Evolutionary conservation across 805 yeast genomes (phyloP), one percentile per base, ranked within the genome.

Genomic region (Komagataella ulmi): DNA sequence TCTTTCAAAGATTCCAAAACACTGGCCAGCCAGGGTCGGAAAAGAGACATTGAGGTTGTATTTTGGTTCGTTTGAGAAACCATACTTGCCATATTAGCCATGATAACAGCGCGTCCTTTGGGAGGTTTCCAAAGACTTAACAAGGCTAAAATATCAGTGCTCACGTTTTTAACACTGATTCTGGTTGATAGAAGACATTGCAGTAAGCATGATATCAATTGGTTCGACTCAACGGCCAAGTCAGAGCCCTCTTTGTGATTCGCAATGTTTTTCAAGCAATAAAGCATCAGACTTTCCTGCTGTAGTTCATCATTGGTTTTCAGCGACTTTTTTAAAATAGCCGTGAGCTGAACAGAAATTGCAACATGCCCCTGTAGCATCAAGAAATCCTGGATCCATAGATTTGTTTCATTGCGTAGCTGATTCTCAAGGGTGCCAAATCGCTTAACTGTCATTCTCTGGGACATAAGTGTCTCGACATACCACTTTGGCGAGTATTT

Each of bases 361-460:
- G 88, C 85, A 7, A 83, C 75, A 54, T 85, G 88, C 7, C 98
- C 98, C 63, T 88, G 95, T 47, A 79, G 74, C 50, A 74, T 80
- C n/a, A 88, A 72, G 59, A 93, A 93, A 19, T 72, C 74, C 49
- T 78, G 73, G 0, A 88, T 93, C 97, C 98, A 91, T 12, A 30
- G 14, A 14, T 14, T 30, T 30, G 40, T 30, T 18, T 47, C 49
- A 23, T 12, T 21, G 24, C 54, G 52, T 24, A 65, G 52, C 6
- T 55, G 51, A 24, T 53, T 54, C 44, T 63, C 67, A 12, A 69
- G 54, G 14, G 54, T 46, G 40, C 66, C 68, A 47, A 72, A 67
- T 52, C 74, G 72, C 46, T 66, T 68, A 1, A 71, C 60, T 1
- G 71, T 59, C 52, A 77, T 68, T 48, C 66, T 53, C 49, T 69